Base-by-base conservation (phyloP, 2,329 filamentous ascomycete species). In the Hyphodiscus sp. region DNA sequence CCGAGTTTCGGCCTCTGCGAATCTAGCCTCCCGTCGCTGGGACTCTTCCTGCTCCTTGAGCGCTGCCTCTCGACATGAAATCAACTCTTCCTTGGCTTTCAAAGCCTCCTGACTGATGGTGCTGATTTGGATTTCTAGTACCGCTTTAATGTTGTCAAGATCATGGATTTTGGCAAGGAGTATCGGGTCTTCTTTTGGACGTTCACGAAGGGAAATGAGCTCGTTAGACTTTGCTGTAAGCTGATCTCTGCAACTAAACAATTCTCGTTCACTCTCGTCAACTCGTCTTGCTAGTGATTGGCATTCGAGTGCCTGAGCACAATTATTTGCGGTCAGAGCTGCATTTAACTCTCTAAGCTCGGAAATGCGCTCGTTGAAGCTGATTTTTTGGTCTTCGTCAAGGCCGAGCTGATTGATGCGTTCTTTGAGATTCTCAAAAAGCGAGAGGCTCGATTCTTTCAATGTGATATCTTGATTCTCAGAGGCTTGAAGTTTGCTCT, bases 71-170 rank as follows among this genome's bases (percentile, higher is more conserved):
- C 55, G 51, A 18, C 51, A 19, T 41, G 48, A 41, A 18, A 19
- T 45, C 2, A 58, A 18, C 33, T 63, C 53, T 33, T 61, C 53
- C 30, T 59, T 54, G 20, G 49, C 38, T 33, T 58, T 49, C 1
- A 45, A 44, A 9, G 65, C 61, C n/a, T 68, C 66, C 54, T 72
- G 65, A 9, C 67, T 65, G 20, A 68, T 69, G 15, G 58, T 55
- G 29, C 68, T 57, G 1, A 66, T 52, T 15, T 69, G 67, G 29
- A 64, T 51, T 1, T 68, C 57, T 20, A 58, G 55, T 18, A n/a
- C 53, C 30, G 45, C 50, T 33, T 18, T 68, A 50, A 52, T 52
- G 53, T 13, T 63, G 53, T 63, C 56, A 19, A 67, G 49, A 11
- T 59, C 54, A 23, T 60, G 41, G 30, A 66, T 49, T 41, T 55